Conservation (phyloP, 176 grass and related monocot genomes). For the Dendrocalamus sinicus region DNA sequence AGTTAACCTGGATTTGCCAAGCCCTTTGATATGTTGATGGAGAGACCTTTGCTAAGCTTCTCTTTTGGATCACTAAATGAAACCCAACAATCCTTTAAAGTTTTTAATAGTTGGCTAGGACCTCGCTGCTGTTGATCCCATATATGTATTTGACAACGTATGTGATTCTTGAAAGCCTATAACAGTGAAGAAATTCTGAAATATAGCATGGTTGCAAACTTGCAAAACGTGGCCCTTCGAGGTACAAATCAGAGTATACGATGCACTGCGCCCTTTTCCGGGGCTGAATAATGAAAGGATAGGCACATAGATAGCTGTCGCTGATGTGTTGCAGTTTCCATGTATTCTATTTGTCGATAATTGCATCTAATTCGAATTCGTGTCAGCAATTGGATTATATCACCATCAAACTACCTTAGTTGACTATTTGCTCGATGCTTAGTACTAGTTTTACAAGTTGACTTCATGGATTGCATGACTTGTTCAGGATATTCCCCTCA, state of each 20-base stretch:
- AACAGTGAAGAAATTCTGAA: not conserved
- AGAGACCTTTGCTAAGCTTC: slow-evolving; percentile 1
- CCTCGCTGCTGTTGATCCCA: not conserved
- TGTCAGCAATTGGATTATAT: not conserved
- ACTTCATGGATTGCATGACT: slow-evolving; percentile 19
- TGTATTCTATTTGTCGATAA: not conserved
- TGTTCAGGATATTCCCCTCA: not conserved
- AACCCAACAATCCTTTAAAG: not conserved
- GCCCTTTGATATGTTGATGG: not conserved
- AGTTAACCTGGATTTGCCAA: not conserved
- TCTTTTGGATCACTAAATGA: not conserved
- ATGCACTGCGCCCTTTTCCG: not conserved
- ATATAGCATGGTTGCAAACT: slow-evolving; percentile 10
- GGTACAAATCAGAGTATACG: not conserved
- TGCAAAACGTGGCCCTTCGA: not conserved
- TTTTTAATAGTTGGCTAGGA: not conserved
- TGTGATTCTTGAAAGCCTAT: not conserved
- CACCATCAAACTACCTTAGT: not conserved
- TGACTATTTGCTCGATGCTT: not conserved
- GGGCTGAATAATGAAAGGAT: not conserved
- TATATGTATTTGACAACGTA: not conserved
- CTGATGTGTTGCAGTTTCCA: slow-evolving; percentile 3
- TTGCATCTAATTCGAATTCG: not conserved
- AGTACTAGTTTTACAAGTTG: slow-evolving; percentile 5
- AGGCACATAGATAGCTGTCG: not conserved